Percentiles rank a stretch among this genome's conserved stretches.
phyloP scores from a whole-genome alignment of 768 basidiomycete genomes.

The Sporobolomyces roseus region DNA sequence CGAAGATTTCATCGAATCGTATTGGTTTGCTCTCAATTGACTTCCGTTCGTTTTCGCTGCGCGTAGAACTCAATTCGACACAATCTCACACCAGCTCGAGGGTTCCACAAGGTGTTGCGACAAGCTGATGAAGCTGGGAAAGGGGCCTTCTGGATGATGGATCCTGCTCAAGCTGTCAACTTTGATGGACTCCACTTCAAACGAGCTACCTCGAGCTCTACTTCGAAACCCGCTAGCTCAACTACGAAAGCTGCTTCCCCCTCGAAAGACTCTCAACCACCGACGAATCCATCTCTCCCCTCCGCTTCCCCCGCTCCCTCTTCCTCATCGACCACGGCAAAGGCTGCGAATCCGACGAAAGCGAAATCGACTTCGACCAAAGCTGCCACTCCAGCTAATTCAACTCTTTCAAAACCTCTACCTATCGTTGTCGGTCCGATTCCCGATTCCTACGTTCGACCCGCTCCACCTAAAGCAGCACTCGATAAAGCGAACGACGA shows the following conservation, averaged over 20 bases:
- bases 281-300: background rate
- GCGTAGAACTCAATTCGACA: constrained; percentile 87
- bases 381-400: background rate
- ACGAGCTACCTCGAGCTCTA: background rate
- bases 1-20: background rate
- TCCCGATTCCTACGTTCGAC: constrained; percentile 56
- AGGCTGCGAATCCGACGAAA: no score
- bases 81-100: constrained; percentile 85
- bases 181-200: constrained; percentile 46
- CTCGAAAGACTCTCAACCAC: no score
- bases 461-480: constrained; percentile 54
- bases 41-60: background rate
- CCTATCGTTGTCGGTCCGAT: constrained; percentile 70
- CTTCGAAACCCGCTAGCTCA: background rate
- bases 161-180: constrained; percentile 55
- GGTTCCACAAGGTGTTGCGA: constrained; percentile 69
- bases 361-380: no score
- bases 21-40: background rate
- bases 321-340: constrained; percentile 6
- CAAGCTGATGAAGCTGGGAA: constrained; percentile 71
- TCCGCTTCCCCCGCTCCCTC: constrained; percentile 5
- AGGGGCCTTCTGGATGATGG: constrained; percentile 89
- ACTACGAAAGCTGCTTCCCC: background rate
- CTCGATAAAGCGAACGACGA: constrained; percentile 47
- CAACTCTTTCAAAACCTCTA: constrained; percentile 51